These are phyloP conservation scores for Massariosphaeria phaeospora DNA, from an alignment of 495 filamentous ascomycete species.

Conservation along the genomic window DNA sequence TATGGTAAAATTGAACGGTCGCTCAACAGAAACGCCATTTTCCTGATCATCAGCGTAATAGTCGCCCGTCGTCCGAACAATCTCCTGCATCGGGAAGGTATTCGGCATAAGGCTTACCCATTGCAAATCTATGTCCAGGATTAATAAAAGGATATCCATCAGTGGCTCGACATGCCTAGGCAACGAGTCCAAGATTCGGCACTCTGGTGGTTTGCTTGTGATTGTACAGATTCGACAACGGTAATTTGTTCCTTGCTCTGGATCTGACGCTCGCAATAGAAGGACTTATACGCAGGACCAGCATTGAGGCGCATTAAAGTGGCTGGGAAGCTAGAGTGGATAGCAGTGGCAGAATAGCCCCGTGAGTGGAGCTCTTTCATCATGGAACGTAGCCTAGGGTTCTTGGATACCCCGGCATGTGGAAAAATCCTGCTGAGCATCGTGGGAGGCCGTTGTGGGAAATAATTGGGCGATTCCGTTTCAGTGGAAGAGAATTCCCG, in stretches of 20 bases:
- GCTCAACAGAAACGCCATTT: background rate
- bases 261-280: constrained; percentile 1
- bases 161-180: constrained; percentile 3
- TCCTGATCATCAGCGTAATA: constrained; percentile 1
- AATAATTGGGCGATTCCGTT: too few species aligned
- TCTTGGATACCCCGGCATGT: background rate
- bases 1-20: constrained; percentile 1
- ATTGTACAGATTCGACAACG: background rate
- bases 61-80: constrained; percentile 1
- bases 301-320: constrained; percentile 9
- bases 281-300: constrained; percentile 6
- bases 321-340: constrained; percentile 6
- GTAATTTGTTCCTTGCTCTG: background rate
- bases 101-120: constrained; percentile 1
- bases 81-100: constrained; percentile 3
- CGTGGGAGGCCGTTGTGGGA: background rate
- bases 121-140: constrained; percentile 4
- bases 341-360: constrained; percentile 1
- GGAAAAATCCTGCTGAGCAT: constrained; percentile 4
- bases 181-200: background rate
- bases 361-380: background rate
- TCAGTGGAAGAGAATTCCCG: too few species aligned
- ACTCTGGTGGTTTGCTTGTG: background rate
- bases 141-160: background rate
- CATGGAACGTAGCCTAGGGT: background rate